These are phyloP conservation scores for Neurospora sp. DNA, from an alignment of 495 filamentous ascomycete species.

Conservation along the genomic window DNA sequence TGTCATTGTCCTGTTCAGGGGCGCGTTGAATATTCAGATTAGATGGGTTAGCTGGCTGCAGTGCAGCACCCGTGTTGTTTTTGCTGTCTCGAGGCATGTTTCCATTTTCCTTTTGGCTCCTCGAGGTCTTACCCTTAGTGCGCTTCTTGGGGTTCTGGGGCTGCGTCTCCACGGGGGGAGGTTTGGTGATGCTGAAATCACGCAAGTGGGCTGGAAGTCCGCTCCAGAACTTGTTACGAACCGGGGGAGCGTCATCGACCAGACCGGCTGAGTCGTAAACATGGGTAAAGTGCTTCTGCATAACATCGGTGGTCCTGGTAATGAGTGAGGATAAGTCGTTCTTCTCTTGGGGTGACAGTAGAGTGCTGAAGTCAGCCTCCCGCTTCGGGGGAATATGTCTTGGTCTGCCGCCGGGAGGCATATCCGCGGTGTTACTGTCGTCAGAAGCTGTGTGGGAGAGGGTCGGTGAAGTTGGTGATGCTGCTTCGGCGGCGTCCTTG, in stretches of 20 bases:
- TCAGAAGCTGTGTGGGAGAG: constrained; percentile 1
- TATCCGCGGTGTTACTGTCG: constrained; percentile 10
- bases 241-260: constrained; percentile 8
- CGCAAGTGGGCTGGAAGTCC: constrained; percentile 22
- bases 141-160: neutral
- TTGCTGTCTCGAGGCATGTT: constrained; percentile 10
- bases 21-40: neutral
- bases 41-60: neutral
- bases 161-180: constrained; percentile 15
- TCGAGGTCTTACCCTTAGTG: neutral
- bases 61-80: neutral
- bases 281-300: constrained; percentile 36
- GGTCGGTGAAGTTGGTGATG: constrained; percentile 1
- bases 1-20: constrained; percentile 13
- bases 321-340: constrained; percentile 27
- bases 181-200: constrained; percentile 18
- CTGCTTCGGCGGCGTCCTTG: neutral
- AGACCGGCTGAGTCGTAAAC: constrained; percentile 33
- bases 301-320: constrained; percentile 33
- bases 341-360: constrained; percentile 21
- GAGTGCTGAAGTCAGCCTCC: constrained; percentile 23
- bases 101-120: constrained; percentile 15
- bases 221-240: constrained; percentile 19
- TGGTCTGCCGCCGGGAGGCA: constrained; percentile 16
- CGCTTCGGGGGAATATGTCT: constrained; percentile 15